Percentiles rank a stretch among this genome's conserved stretches.
Evolutionary conservation across 1,284 basidiomycete genomes (phyloP).

Genomic region (Microbotryomycetes sp.): DNA sequence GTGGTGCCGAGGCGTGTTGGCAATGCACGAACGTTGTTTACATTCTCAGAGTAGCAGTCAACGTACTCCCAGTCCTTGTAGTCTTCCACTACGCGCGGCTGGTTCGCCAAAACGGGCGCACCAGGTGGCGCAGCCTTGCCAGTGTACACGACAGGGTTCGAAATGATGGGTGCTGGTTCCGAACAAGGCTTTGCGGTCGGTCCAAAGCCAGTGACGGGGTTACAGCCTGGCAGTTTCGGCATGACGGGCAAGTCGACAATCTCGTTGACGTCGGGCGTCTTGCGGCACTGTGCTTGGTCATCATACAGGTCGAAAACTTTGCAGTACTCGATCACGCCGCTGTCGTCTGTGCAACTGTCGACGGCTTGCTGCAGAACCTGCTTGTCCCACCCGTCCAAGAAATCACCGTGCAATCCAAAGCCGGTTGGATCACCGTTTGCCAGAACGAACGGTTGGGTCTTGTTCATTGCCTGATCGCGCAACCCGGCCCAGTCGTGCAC

Average conservation of each 20-base stretch:
- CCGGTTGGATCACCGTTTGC: conserved; percentile 47
- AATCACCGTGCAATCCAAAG: conserved; percentile 38
- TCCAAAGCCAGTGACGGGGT: conserved; percentile 33
- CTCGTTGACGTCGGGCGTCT: conserved; percentile 41
- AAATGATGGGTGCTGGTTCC: background rate
- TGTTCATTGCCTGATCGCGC: conserved; percentile 31
- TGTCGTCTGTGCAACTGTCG: conserved; percentile 46
- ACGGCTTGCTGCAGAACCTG: conserved; percentile 48
- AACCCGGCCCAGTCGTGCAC: background rate
- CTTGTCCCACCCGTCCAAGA: conserved; percentile 42
- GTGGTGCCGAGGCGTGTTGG: conserved; percentile 9
- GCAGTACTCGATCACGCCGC: conserved; percentile 46
- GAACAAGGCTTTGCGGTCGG: conserved; percentile 23
- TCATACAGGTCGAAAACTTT: conserved; percentile 23
- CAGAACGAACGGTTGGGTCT: conserved; percentile 47
- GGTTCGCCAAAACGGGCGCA: background rate
- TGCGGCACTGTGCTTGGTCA: conserved; percentile 37
- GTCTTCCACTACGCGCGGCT: conserved; percentile 9
- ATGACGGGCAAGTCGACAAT: conserved; percentile 17
- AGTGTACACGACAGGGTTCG: conserved; percentile 7
- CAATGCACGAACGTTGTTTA: conserved; percentile 8
- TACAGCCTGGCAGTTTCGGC: conserved; percentile 35
- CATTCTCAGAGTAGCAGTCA: conserved; percentile 21
- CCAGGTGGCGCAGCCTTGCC: conserved; percentile 15
- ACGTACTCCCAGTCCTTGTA: conserved; percentile 11